Conservation (phyloP, 371 early-diverging fungal genomes). For the Cokeromyces recurvatus region DNA sequence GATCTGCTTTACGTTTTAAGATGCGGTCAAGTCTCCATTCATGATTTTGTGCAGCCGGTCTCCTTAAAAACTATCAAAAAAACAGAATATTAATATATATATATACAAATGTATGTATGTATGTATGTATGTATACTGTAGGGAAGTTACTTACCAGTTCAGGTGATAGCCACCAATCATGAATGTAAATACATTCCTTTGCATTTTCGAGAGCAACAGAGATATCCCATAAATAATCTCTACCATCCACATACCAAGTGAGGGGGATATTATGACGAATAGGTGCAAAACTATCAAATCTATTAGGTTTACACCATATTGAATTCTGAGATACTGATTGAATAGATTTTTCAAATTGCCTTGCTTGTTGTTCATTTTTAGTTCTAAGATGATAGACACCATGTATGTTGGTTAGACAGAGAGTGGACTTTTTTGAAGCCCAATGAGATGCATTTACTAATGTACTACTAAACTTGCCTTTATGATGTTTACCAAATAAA, state of each 20-base stretch:
- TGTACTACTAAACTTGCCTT: conserved; percentile 17
- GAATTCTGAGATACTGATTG: conserved; percentile 24
- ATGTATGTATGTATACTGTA: too few relatives aligned
- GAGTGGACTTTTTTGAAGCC: conserved; percentile 24
- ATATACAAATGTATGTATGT: too few relatives aligned
- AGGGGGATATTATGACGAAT: conserved; percentile 52
- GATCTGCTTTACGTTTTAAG: conserved; percentile 75
- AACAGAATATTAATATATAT: background rate
- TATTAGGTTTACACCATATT: conserved; percentile 57
- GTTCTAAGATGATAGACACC: conserved; percentile 48
- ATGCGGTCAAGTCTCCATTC: conserved; percentile 78
- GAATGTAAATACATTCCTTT: conserved; percentile 75
- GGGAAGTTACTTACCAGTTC: conserved; percentile 23
- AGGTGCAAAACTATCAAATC: conserved; percentile 77
- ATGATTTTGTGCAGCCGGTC: conserved; percentile 63
- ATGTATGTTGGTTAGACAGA: conserved; percentile 42
- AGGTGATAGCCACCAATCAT: conserved; percentile 84
- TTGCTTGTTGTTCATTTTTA: conserved; percentile 49
- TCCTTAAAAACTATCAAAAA: conserved; percentile 57
- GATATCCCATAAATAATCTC: conserved; percentile 75
- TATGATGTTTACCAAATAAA: conserved; percentile 10
- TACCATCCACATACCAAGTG: conserved; percentile 77
- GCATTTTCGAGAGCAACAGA: conserved; percentile 78
- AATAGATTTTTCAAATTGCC: conserved; percentile 44
- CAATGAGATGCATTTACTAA: conserved; percentile 34